Percentiles rank a stretch among this genome's conserved stretches.
These are phyloP conservation scores for Eimeria tenella DNA, from an alignment of 169 alveolate genomes.

Conservation along the genomic window DNA sequence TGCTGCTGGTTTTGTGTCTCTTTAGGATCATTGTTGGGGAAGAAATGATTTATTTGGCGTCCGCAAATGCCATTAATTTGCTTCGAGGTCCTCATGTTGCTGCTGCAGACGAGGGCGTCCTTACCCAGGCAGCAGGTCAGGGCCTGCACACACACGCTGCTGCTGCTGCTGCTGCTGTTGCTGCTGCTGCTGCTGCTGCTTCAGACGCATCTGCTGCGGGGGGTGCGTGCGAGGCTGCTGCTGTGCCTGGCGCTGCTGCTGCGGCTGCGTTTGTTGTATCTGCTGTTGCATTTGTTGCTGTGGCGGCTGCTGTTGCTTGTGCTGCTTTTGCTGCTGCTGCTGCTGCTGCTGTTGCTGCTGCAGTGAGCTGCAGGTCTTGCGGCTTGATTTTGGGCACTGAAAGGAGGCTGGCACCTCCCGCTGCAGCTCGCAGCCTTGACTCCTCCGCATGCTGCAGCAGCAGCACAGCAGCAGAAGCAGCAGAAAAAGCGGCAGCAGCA, in stretches of 20 bases:
- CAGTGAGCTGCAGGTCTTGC: slow-evolving; percentile 47
- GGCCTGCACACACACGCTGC: no score
- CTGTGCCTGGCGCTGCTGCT: no score
- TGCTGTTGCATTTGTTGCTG: no score
- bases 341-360: neutral
- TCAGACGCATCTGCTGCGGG: no score
- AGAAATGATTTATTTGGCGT: neutral
- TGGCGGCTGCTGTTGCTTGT: no score
- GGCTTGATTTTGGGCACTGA: slow-evolving; percentile 12
- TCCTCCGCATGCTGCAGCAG: neutral
- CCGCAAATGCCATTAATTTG: neutral
- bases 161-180: no score
- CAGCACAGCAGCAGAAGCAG: neutral
- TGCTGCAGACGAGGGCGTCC: neutral
- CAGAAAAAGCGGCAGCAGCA: neutral
- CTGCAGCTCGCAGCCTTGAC: neutral
- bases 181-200: no score
- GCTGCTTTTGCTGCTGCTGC: no score
- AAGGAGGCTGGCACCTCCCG: neutral
- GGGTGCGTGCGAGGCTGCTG: no score
- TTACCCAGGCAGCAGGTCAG: neutral
- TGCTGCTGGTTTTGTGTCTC: neutral
- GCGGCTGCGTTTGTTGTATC: no score
- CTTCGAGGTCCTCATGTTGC: neutral
- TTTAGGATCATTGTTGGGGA: neutral